Base-by-base conservation (phyloP, 2,329 filamentous ascomycete genomes). In the Achaetomium macrosporum region DNA sequence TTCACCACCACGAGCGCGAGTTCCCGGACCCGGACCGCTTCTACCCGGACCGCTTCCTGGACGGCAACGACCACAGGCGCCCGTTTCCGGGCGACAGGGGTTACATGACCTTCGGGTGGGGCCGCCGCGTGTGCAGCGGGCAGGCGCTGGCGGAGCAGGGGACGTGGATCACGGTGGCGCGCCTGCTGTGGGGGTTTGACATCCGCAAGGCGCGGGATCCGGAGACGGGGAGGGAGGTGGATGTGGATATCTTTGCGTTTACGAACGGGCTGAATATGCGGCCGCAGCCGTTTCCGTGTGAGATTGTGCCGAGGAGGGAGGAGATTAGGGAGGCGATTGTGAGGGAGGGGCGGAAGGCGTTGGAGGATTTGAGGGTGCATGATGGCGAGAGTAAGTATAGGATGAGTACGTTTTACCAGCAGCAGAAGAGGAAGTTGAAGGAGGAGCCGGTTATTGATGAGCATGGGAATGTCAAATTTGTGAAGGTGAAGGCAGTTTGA, bases 51-150 rank as follows among this genome's bases (percentile, higher is more conserved):
- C 64, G 73, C 16, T 76, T 69, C 59, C 55, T 74, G 7, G 57
- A 67, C 2, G 73, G 65, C 15, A 66, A 68, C 54, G 62, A 66
- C 3, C 64, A 71, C 51, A 62, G 57, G 36, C 68, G 75, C 4
- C 74, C 74, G 0, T 79, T 79, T 54, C 74, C 75, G 0, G 69
- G 70, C 10, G 74, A 77, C 56, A 70, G 67, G 47, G 73, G 74
- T 0, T 77, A 79, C 60, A 78, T 79, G 73, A 76, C 76, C 2
- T 79, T 81, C 60, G 77, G 78, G 25, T 81, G 76, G 74, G 79
- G 78, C 7, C 70, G 78, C 3, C 65, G 78, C 6, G 74, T 78
- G 3, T 82, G 78, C 62, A 73, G 72, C 42, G 78, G 78, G 1
- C 72, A 79, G 61, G 75, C 71, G 2, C 66, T 84, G 16, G 80